Conservation (phyloP, 228 moss, liverwort and hornwort genomes). For the Sphagnum magellanicum region DNA sequence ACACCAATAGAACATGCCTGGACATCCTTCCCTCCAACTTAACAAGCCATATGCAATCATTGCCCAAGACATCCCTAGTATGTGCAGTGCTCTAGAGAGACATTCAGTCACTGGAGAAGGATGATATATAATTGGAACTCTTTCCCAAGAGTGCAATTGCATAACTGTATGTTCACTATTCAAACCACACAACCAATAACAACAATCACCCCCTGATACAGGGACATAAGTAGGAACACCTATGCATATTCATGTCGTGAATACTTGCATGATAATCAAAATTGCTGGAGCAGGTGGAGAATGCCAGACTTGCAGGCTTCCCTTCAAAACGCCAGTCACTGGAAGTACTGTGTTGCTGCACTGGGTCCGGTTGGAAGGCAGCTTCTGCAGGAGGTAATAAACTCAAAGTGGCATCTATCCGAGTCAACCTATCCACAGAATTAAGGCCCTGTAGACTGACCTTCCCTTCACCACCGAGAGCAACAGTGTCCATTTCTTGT, state of each 20-base stretch:
- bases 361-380: conserved; percentile 49
- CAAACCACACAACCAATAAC: not conserved
- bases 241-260: conserved; percentile 65
- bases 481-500: conserved; percentile 72
- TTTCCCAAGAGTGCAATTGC: not conserved
- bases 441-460: conserved; percentile 20
- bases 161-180: not conserved
- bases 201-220: not conserved
- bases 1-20: too few species aligned
- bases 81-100: not conserved
- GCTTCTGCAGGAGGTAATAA: conserved; percentile 58
- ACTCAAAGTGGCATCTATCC: conserved; percentile 38
- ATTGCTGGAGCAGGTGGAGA: conserved; percentile 65
- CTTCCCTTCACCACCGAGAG: conserved; percentile 50
- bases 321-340: conserved; percentile 54
- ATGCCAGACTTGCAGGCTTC: conserved; percentile 33
- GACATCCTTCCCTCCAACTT: too few species aligned
- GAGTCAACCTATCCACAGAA: conserved; percentile 22
- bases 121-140: not conserved
- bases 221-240: conserved; percentile 13
- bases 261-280: conserved; percentile 70
- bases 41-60: not conserved
- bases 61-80: not conserved
- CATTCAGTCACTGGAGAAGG: not conserved
- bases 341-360: conserved; percentile 47